Evolutionary conservation across 2,329 filamentous ascomycete species (phyloP), one percentile per base, ranked within the genome.

Genomic region (Alternaria sp.): DNA sequence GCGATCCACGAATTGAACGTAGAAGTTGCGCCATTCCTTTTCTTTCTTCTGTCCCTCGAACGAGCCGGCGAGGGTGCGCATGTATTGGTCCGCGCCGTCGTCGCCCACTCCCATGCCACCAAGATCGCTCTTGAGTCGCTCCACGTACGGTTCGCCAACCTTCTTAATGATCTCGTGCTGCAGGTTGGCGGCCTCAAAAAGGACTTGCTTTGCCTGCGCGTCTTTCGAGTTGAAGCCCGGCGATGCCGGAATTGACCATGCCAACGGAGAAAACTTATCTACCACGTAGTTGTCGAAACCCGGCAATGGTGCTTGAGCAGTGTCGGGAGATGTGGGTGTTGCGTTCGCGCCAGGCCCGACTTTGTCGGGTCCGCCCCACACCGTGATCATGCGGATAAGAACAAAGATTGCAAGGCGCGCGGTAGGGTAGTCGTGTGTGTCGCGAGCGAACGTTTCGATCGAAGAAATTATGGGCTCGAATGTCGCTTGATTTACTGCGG

Each of bases 281-380:
- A 98, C 92, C 81, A 97, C 91, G 81, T 97, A 98, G 60, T 88
- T 87, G 71, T 97, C 94, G 77, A 99, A 99, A 7, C 96, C 95
- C 3, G 94, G 92, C 26, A 99, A 79, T 2, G 84, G 84, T 5
- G 84, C 81, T 11, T 83, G 84, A 0, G 87, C 82, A 5, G 85
- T 81, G 37, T 84, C 86, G 12, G 88, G 76, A n/a, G 78, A 74
- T 10, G 78, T 79, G 43, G 80, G 74, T 8, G 69, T 70, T 25
- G 65, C 55, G 56, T 75, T 76, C 20, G 75, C 71, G 14, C 71
- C 67, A 11, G 75, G 73, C 20, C 73, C 73, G 15, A 80, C 69
- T 47, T 89, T 81, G 68, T 97, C 93, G 1, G 93, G 92, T 0
- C 95, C 96, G 61, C 96, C 95, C 95, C 96, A 99, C 44, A 94